These are phyloP conservation scores for Miscanthus sacchariflorus DNA, from an alignment of 202 grass and related monocot genomes.

Conservation along the genomic window DNA sequence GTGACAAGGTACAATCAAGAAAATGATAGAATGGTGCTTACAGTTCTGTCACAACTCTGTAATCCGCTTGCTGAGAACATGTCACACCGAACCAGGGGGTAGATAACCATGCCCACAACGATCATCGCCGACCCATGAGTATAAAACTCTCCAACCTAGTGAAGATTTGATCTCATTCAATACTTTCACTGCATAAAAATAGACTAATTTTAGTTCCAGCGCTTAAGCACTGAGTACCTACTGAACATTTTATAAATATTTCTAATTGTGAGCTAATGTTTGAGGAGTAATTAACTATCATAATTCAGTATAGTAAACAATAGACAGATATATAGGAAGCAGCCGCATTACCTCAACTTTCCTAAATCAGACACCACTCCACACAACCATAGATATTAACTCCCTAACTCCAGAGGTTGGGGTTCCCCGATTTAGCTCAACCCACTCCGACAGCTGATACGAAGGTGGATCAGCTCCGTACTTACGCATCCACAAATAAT, in stretches of 20 bases:
- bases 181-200: conserved; percentile 83
- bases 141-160: conserved; percentile 95
- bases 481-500: too few species aligned
- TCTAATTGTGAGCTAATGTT: background rate
- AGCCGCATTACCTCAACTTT: too few species aligned
- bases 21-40: conserved; percentile 52
- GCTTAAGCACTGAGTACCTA: background rate
- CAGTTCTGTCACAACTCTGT: conserved; percentile 98
- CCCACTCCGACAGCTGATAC: too few species aligned
- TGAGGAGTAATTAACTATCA: too few species aligned
- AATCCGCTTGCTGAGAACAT: conserved; percentile 93
- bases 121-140: conserved; percentile 96
- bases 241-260: background rate
- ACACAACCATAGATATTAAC: too few species aligned
- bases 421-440: too few species aligned
- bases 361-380: too few species aligned
- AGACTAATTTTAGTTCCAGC: conserved; percentile 8
- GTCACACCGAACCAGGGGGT: conserved; percentile 97
- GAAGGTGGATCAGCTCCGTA: too few species aligned
- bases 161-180: conserved; percentile 96
- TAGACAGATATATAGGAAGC: too few species aligned
- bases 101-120: conserved; percentile 89
- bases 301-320: too few species aligned
- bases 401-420: too few species aligned
- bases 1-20: conserved; percentile 25